A percentile compares a stretch with the other conserved stretches of the same genome.
These are phyloP conservation scores for Spinacia oleracea DNA, from an alignment of 179 eudicot genomes.

Conservation along the genomic window DNA sequence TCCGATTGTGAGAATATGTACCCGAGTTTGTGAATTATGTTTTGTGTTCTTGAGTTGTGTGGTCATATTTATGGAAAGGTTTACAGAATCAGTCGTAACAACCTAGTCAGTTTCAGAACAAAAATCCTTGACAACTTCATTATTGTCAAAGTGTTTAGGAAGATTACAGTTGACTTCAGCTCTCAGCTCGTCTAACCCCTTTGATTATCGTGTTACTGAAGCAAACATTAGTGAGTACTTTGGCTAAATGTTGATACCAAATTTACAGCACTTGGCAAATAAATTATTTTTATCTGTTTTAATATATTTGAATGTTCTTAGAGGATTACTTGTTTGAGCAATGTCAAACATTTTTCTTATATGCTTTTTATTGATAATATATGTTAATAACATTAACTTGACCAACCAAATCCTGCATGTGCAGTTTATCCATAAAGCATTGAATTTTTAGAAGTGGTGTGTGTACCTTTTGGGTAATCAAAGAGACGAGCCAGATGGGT, in stretches of 20 bases:
- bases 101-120: not conserved
- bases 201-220: too few species aligned
- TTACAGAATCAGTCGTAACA: not conserved
- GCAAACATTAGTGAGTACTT: too few species aligned
- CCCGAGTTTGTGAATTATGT: not conserved
- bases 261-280: not conserved
- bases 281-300: not conserved
- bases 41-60: not conserved
- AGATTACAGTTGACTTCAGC: not conserved
- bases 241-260: too few species aligned
- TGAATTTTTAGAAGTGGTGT: slow-evolving; percentile 14
- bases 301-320: too few species aligned
- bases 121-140: not conserved
- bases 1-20: not conserved
- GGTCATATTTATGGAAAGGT: not conserved
- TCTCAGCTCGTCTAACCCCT: too few species aligned
- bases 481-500: slow-evolving; percentile 46
- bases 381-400: slow-evolving; percentile 7
- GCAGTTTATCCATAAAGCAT: slow-evolving; percentile 29
- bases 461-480: slow-evolving; percentile 19
- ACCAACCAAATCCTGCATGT: slow-evolving; percentile 21
- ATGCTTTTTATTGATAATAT: slow-evolving; percentile 3
- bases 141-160: not conserved
- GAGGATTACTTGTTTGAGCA: not conserved
- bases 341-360: not conserved